phyloP scores from a whole-genome alignment of 352 stramenopile species.

The Saprolegnia parasitica region DNA sequence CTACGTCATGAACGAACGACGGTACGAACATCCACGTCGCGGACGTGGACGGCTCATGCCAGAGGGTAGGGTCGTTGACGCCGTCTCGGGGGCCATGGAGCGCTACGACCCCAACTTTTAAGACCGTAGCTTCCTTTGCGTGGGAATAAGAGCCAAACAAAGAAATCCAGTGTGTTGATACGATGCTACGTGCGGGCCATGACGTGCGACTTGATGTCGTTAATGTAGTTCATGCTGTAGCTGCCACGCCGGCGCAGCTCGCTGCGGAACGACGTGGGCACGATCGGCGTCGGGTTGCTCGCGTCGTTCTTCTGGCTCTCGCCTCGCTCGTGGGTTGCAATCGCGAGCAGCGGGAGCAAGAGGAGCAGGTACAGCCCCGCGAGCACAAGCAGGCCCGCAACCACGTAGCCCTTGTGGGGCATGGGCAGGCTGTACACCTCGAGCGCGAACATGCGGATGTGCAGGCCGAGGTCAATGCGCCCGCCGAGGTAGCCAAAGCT shows the following conservation, averaged over 20 bases:
- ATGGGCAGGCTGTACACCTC: constrained; percentile 21
- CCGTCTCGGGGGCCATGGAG: constrained; percentile 82
- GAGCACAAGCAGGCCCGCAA: constrained; percentile 35
- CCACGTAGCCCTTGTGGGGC: constrained; percentile 25
- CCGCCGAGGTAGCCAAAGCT: constrained; percentile 25
- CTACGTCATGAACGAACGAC: constrained; percentile 85
- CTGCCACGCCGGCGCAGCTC: constrained; percentile 76
- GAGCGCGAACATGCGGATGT: constrained; percentile 11
- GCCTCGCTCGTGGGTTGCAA: constrained; percentile 33
- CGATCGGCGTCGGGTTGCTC: constrained; percentile 21
- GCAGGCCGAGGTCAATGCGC: constrained; percentile 21
- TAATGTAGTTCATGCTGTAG: constrained; percentile 85
- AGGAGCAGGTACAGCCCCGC: constrained; percentile 57
- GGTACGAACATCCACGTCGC: constrained; percentile 33
- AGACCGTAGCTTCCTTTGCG: too few species aligned
- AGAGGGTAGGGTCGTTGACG: constrained; percentile 63
- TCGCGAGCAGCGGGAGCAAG: constrained; percentile 45
- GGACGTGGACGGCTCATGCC: background rate
- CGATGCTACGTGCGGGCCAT: constrained; percentile 49
- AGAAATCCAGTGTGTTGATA: background rate
- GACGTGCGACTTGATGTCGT: constrained; percentile 83
- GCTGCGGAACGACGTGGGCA: constrained; percentile 67
- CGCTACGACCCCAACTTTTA: constrained; percentile 55
- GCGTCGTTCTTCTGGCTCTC: constrained; percentile 21
- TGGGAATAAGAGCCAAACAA: constrained; percentile 36